These are phyloP conservation scores for Clathrospora elynae DNA, from an alignment of 2,329 filamentous ascomycete genomes.

Conservation along the genomic window DNA sequence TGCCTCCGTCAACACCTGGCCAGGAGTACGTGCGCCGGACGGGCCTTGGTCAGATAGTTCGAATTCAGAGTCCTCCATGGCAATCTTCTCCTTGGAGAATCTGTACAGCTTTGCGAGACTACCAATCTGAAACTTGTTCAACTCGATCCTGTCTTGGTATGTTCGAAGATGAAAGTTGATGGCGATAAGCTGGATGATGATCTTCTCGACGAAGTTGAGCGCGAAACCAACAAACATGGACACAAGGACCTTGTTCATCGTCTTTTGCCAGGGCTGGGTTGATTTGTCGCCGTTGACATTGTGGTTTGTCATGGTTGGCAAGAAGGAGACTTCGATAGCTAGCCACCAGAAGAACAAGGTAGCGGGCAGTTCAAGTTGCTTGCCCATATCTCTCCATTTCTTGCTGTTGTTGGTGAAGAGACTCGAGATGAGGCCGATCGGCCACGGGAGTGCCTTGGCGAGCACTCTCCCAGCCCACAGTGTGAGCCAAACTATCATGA, in stretches of 20 bases:
- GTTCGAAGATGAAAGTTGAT: constrained; percentile 91
- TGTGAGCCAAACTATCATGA: constrained; percentile 90
- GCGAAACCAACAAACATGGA: constrained; percentile 78
- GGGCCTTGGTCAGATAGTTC: constrained; percentile 58
- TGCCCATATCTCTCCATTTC: constrained; percentile 91
- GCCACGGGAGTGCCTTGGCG: constrained; percentile 67
- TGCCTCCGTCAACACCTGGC: constrained; percentile 69
- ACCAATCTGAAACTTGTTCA: constrained; percentile 88
- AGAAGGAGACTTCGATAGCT: constrained; percentile 81
- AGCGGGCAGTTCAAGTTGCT: constrained; percentile 80
- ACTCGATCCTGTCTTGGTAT: constrained; percentile 86
- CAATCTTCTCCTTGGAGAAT: constrained; percentile 67
- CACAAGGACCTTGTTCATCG: constrained; percentile 84
- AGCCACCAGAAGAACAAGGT: constrained; percentile 93
- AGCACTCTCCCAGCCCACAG: constrained; percentile 76
- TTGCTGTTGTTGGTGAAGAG: constrained; percentile 85
- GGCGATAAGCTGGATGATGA: constrained; percentile 92
- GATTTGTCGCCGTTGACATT: constrained; percentile 59
- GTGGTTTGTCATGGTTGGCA: constrained; percentile 77
- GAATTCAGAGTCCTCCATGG: constrained; percentile 76
- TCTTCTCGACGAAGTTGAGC: constrained; percentile 88
- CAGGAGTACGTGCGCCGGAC: constrained; percentile 74
- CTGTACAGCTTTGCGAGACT: constrained; percentile 68
- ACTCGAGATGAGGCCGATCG: constrained; percentile 68
- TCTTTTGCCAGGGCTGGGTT: constrained; percentile 71